A percentile compares a stretch with the other conserved stretches of the same genome.
Evolutionary conservation across 108 stramenopile genomes (phyloP).

Genomic region (Skeletonema potamos): DNA sequence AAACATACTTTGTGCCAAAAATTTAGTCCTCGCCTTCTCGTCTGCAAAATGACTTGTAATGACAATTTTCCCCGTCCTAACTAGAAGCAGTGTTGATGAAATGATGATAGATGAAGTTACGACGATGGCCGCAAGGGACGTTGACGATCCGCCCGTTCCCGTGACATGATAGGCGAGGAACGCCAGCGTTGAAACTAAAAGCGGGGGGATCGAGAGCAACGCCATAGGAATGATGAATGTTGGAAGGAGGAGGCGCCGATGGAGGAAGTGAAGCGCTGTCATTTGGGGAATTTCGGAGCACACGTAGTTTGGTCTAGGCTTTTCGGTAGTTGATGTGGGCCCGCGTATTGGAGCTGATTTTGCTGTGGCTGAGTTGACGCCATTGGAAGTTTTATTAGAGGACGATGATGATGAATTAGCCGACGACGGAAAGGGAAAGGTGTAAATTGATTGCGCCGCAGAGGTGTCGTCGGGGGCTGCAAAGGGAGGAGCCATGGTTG

Average conservation of each 20-base stretch:
- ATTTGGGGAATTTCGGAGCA: slow-evolving; percentile 19
- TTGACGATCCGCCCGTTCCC: neutral
- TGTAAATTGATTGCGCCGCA: slow-evolving; percentile 15
- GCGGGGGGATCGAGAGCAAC: slow-evolving; percentile 11
- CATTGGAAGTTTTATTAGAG: neutral
- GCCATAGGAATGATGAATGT: slow-evolving; percentile 16
- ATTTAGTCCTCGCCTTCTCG: slow-evolving; percentile 4
- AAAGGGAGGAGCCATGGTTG: slow-evolving; percentile 21
- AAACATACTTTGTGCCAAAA: slow-evolving; percentile 1
- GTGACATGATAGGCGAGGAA: slow-evolving; percentile 1
- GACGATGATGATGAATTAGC: neutral
- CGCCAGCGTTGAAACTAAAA: neutral
- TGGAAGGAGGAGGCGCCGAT: slow-evolving; percentile 16
- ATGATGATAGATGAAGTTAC: neutral
- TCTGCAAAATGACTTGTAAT: slow-evolving; percentile 19
- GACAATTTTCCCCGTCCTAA: slow-evolving; percentile 2
- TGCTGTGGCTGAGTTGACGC: neutral
- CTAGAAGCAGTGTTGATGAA: slow-evolving; percentile 1
- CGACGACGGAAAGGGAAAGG: slow-evolving; percentile 11
- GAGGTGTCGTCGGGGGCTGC: neutral
- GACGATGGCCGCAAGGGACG: neutral
- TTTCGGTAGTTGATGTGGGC: neutral
- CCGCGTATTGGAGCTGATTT: neutral
- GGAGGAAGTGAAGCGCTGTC: slow-evolving; percentile 17
- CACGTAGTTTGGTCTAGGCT: slow-evolving; percentile 1